Evolutionary conservation across 176 grass and related monocot species (phyloP).

Genomic region (Triticum turgidum): DNA sequence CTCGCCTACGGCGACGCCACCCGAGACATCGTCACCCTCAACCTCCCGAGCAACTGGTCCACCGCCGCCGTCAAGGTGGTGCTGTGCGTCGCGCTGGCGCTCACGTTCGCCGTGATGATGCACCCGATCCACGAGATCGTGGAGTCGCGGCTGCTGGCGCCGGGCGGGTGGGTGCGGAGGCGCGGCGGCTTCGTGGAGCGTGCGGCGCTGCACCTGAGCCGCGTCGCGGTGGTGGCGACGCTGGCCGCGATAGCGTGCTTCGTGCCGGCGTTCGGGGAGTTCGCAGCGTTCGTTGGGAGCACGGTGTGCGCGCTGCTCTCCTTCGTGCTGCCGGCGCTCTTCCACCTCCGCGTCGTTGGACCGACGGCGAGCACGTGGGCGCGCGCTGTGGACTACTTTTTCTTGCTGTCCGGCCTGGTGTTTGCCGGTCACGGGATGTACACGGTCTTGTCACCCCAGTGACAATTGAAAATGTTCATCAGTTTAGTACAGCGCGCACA

Average conservation of each 20-base stretch:
- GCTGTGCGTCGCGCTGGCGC: constrained; percentile 73
- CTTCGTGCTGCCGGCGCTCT: constrained; percentile 73
- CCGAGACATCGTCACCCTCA: constrained; percentile 82
- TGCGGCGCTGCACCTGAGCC: constrained; percentile 50
- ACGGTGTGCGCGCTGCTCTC: constrained; percentile 87
- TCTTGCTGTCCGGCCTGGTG: constrained; percentile 52
- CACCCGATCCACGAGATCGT: constrained; percentile 94
- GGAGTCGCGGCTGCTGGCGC: constrained; percentile 49
- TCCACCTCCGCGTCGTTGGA: constrained; percentile 69
- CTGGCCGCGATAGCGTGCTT: constrained; percentile 67
- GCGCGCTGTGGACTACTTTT: constrained; percentile 55
- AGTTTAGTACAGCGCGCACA: no score
- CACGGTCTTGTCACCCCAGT: constrained; percentile 14
- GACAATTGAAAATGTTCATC: not conserved
- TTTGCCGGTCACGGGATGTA: constrained; percentile 71
- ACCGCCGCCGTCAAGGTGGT: constrained; percentile 70
- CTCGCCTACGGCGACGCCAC: constrained; percentile 84
- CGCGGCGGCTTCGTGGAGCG: not conserved
- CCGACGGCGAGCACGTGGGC: constrained; percentile 17
- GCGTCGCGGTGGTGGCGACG: constrained; percentile 49
- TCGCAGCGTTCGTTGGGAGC: constrained; percentile 80
- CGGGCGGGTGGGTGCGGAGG: constrained; percentile 42
- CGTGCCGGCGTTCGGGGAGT: constrained; percentile 78
- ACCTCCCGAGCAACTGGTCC: constrained; percentile 67
- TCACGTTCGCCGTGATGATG: constrained; percentile 90